Evolutionary conservation across 164 flowering plant genomes (phyloP).

Genomic region (Litsea cubeba): DNA sequence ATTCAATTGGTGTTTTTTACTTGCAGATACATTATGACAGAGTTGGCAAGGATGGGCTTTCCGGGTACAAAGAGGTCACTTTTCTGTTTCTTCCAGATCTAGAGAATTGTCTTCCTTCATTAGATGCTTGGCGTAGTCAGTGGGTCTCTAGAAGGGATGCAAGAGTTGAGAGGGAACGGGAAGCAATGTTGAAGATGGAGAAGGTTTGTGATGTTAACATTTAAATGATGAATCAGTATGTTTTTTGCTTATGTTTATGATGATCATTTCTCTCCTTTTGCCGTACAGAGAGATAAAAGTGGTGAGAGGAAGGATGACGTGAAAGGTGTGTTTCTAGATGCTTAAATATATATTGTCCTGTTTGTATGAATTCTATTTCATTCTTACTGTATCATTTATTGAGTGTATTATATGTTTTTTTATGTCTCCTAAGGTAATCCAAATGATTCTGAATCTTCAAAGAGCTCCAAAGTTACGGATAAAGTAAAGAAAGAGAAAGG

Average conservation of each 20-base stretch:
- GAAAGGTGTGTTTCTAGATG: constrained; percentile 38
- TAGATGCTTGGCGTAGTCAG: constrained; percentile 70
- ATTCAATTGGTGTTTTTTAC: not conserved
- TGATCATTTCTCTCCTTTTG: not conserved
- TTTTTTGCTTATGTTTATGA: too few species aligned
- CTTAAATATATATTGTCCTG: not conserved
- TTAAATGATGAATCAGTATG: not conserved
- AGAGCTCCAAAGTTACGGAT: constrained; percentile 20
- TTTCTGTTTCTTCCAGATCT: constrained; percentile 87
- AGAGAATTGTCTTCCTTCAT: constrained; percentile 83
- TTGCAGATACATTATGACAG: constrained; percentile 94
- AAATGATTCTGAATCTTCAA: constrained; percentile 24
- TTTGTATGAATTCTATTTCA: not conserved
- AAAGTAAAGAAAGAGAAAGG: constrained; percentile 16
- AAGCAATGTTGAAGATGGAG: constrained; percentile 45
- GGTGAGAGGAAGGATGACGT: constrained; percentile 36
- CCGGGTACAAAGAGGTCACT: constrained; percentile 87
- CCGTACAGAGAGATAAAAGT: constrained; percentile 38
- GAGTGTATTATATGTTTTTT: not conserved
- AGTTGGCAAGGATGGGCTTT: constrained; percentile 87
- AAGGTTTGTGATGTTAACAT: constrained; percentile 21
- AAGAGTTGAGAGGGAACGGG: constrained; percentile 55
- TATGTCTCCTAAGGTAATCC: constrained; percentile 16
- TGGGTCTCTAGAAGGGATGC: constrained; percentile 72
- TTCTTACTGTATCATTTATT: not conserved